phyloP scores from a whole-genome alignment of 2,329 filamentous ascomycete species.

The Xylaria sp. region DNA sequence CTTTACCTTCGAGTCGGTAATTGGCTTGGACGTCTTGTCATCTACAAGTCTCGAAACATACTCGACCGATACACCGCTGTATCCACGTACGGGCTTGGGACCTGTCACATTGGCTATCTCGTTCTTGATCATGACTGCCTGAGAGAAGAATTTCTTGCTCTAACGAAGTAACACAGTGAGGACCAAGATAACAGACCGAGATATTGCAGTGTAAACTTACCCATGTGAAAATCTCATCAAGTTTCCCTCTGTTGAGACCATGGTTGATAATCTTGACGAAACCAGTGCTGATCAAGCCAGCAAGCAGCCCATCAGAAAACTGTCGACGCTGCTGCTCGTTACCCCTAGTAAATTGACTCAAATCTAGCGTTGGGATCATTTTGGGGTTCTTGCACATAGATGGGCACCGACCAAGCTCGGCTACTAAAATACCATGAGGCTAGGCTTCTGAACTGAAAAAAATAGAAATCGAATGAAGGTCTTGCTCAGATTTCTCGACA shows the following conservation, averaged over 20 bases:
- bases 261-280: conserved; percentile 29
- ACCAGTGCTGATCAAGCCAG: conserved; percentile 20
- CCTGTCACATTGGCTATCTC: conserved; percentile 22
- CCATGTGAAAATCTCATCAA: conserved; percentile 22
- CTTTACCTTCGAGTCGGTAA: conserved; percentile 22
- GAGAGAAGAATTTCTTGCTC: conserved; percentile 24
- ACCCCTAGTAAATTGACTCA: conserved; percentile 21
- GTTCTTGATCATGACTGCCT: conserved; percentile 17
- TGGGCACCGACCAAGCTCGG: neutral
- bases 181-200: neutral
- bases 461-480: neutral
- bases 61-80: conserved; percentile 24
- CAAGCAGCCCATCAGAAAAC: conserved; percentile 26
- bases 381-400: neutral
- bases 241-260: conserved; percentile 13
- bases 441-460: neutral
- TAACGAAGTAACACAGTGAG: conserved; percentile 1
- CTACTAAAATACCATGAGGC: neutral
- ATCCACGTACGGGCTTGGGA: conserved; percentile 26
- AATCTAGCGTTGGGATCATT: conserved; percentile 28
- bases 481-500: neutral
- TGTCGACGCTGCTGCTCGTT: conserved; percentile 21
- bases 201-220: neutral
- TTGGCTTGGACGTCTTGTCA: conserved; percentile 26
- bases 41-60: conserved; percentile 28